A percentile compares a stretch with the other conserved stretches of the same genome.
Conservation (phyloP, 2,329 filamentous ascomycete species). For the Neopestalotiopsis rosae region DNA sequence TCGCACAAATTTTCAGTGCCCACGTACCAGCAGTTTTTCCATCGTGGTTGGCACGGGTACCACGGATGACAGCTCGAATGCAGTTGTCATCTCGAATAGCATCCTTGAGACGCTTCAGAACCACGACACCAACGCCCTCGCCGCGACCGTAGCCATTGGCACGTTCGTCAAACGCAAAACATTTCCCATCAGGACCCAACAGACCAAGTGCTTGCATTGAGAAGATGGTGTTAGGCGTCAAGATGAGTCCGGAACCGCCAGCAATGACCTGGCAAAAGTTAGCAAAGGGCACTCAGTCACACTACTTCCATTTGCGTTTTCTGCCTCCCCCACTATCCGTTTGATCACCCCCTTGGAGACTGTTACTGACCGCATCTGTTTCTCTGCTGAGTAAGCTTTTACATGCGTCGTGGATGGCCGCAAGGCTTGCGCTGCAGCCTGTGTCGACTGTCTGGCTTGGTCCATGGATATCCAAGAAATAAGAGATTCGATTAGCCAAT, state of each 20-base stretch:
- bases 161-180: constrained; percentile 59
- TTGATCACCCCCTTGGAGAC: neutral
- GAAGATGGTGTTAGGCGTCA: constrained; percentile 60
- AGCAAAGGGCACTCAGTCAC: too few species aligned
- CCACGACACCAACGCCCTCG: constrained; percentile 64
- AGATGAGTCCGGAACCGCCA: constrained; percentile 57
- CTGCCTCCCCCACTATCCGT: too few species aligned
- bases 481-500: constrained; percentile 46
- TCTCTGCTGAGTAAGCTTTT: constrained; percentile 42
- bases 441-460: constrained; percentile 50
- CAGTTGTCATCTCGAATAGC: constrained; percentile 65
- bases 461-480: constrained; percentile 46
- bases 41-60: constrained; percentile 60
- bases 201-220: constrained; percentile 61
- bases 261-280: constrained; percentile 45
- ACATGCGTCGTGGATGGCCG: constrained; percentile 47
- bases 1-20: neutral
- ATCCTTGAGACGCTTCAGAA: constrained; percentile 64
- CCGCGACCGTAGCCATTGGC: constrained; percentile 70
- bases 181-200: constrained; percentile 55
- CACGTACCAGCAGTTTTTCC: constrained; percentile 57
- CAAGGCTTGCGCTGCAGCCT: constrained; percentile 50
- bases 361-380: constrained; percentile 27
- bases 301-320: too few species aligned
- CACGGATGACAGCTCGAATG: constrained; percentile 61